Base-by-base conservation (phyloP, 164 flowering plant genomes). In the Platanus orientalis region DNA sequence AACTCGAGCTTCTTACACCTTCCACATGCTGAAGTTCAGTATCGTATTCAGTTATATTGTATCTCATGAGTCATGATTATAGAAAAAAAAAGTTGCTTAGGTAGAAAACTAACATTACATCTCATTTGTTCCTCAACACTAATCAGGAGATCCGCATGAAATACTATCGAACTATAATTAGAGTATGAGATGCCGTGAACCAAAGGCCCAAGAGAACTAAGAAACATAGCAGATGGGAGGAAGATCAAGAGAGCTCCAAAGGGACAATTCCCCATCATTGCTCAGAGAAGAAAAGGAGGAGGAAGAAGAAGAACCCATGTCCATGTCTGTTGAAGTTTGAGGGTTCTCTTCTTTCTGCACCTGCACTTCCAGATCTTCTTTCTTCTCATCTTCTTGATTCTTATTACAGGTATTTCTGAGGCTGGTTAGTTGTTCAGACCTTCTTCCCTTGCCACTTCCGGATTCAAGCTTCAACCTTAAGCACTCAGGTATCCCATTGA, bases 221-320 rank as follows among this genome's bases (percentile, higher is more conserved):
- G 26, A 54, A 21, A 78, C 70, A 69, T 54, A 42, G 70, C 80
- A 79, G 42, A 85, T 82, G n/a, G n/a, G n/a, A n/a, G n/a, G n/a
- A n/a, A n/a, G n/a, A n/a, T n/a, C n/a, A n/a, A n/a, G n/a, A n/a
- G 7, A 80, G 74, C 75, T 78, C 94, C 94, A 85, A 17, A 88
- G 77, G 2, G 73, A 66, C 50, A 64, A 69, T 58, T 84, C 90
- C 19, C 79, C 77, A 20, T 71, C 78, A 11, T 28, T 61, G 42
- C 50, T 60, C 26, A 69, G 42, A 47, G 56, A 54, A 36, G 65
- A 49, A 7, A 64, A 48, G 17, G 60, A 56, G 30, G 71, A 58
- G 45, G 58, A 51, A n/a, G 54, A 65, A 6, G 64, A 66, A 50
- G 71, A 45, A 26, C 57, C 28, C 23, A 66, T 62, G 24, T 34